Conservation (phyloP, 2,329 filamentous ascomycete species). For the Fusarium piperis region DNA sequence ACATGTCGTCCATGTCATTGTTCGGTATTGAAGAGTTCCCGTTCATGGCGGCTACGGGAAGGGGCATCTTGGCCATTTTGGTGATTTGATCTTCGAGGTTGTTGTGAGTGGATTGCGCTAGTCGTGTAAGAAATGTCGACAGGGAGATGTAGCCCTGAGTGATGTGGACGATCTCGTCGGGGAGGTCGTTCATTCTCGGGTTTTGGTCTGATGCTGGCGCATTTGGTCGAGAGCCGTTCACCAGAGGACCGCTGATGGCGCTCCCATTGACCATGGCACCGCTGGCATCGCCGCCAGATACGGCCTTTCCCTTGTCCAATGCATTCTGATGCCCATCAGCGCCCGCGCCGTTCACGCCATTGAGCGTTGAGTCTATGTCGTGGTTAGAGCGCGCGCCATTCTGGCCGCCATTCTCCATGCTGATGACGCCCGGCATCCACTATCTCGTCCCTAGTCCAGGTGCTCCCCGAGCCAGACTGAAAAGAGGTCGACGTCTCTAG, state of each 20-base stretch:
- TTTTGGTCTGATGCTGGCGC: conserved; percentile 29
- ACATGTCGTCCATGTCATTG: conserved; percentile 62
- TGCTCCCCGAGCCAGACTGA: conserved; percentile 17
- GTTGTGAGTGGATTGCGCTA: conserved; percentile 86
- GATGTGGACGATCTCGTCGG: conserved; percentile 75
- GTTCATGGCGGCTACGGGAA: conserved; percentile 62
- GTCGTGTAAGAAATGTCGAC: conserved; percentile 76
- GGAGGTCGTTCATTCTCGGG: conserved; percentile 65
- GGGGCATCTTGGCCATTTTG: conserved; percentile 74
- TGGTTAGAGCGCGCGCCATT: conserved; percentile 65
- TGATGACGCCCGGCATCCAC: conserved; percentile 63
- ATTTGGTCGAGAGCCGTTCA: conserved; percentile 27
- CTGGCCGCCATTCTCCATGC: conserved; percentile 65
- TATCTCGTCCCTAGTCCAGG: conserved; percentile 7
- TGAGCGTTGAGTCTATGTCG: conserved; percentile 58
- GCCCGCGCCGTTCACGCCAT: conserved; percentile 56
- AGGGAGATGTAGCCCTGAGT: conserved; percentile 81
- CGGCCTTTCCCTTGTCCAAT: conserved; percentile 48
- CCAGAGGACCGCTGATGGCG: conserved; percentile 25
- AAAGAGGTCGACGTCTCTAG: conserved; percentile 24
- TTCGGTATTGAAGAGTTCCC: conserved; percentile 53
- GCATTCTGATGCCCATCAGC: conserved; percentile 36
- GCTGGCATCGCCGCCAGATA: conserved; percentile 11
- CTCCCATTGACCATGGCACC: conserved; percentile 43
- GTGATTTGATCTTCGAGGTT: conserved; percentile 76